phyloP scores from a whole-genome alignment of 768 basidiomycete species.

The Leccinum disarticulatum region DNA sequence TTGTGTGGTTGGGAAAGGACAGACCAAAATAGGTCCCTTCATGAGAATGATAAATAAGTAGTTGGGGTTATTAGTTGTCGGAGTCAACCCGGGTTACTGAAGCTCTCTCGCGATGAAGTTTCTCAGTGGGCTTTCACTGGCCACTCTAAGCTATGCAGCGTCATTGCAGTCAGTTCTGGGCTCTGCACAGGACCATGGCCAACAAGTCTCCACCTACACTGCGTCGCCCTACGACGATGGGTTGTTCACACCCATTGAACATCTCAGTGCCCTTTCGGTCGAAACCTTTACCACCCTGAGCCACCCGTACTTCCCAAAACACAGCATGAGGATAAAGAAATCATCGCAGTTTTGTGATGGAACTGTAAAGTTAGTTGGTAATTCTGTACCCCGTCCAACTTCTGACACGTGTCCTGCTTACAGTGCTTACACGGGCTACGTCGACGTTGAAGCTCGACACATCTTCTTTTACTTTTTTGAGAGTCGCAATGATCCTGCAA shows the following conservation, averaged over 20 bases:
- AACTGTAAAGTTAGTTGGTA: constrained; percentile 36
- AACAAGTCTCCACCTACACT: neutral
- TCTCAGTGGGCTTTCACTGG: constrained; percentile 15
- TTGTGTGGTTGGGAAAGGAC: neutral
- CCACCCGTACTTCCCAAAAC: constrained; percentile 45
- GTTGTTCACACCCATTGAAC: constrained; percentile 35
- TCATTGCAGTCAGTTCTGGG: constrained; percentile 21
- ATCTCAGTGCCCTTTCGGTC: constrained; percentile 28
- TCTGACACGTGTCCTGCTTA: neutral
- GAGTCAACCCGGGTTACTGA: no score
- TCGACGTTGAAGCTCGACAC: constrained; percentile 64
- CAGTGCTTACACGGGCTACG: constrained; percentile 65
- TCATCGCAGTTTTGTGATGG: constrained; percentile 37
- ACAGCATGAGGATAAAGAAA: constrained; percentile 44
- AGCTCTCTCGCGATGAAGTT: constrained; percentile 7
- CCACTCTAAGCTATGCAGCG: constrained; percentile 12
- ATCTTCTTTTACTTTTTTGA: constrained; percentile 79
- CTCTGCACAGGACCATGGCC: neutral
- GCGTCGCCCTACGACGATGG: constrained; percentile 27
- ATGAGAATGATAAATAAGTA: no score
- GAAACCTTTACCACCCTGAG: constrained; percentile 37
- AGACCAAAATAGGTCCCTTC: neutral
- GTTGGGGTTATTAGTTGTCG: no score
- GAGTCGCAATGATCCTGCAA: constrained; percentile 55
- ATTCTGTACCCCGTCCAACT: neutral